Conservation (phyloP, 441 rosid species). For the Kokia cookei region DNA sequence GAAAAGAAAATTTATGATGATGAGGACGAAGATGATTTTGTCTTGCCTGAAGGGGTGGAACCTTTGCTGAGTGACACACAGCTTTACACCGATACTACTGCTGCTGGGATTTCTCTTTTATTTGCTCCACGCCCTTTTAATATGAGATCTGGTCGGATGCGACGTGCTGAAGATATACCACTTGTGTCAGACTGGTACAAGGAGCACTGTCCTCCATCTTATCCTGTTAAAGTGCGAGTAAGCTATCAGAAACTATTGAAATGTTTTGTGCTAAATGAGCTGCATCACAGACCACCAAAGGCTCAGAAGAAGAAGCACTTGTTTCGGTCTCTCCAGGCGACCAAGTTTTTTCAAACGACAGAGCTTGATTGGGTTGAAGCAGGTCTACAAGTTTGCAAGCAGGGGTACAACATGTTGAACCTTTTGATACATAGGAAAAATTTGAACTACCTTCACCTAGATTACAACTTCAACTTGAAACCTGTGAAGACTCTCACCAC, state of each 20-base stretch:
- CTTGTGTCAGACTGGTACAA: slow-evolving; percentile 98
- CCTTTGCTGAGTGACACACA: slow-evolving; percentile 77
- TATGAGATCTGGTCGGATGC: slow-evolving; percentile 90
- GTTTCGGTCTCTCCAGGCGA: slow-evolving; percentile 89
- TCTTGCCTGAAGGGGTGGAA: slow-evolving; percentile 84
- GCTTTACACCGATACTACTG: slow-evolving; percentile 91
- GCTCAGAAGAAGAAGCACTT: slow-evolving; percentile 98
- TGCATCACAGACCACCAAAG: slow-evolving; percentile 97
- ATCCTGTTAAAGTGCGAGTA: slow-evolving; percentile 95
- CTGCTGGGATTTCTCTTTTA: slow-evolving; percentile 86
- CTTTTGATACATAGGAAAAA: slow-evolving; percentile 91
- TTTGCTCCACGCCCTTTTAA: slow-evolving; percentile 96
- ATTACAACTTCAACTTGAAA: slow-evolving; percentile 92
- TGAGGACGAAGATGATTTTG: slow-evolving; percentile 79
- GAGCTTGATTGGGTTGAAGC: slow-evolving; percentile 99
- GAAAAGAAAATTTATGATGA: slow-evolving; percentile 74
- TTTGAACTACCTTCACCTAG: slow-evolving; percentile 87
- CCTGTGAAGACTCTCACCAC: slow-evolving; percentile 98
- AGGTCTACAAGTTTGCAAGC: slow-evolving; percentile 96
- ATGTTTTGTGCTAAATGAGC: slow-evolving; percentile 90
- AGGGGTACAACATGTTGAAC: slow-evolving; percentile 96
- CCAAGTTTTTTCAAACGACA: slow-evolving; percentile 94
- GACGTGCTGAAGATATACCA: slow-evolving; percentile 95
- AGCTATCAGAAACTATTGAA: slow-evolving; percentile 92
- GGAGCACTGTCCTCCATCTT: slow-evolving; percentile 98